phyloP scores from a whole-genome alignment of 257 asterid genomes.

The Ajuga chamaepitys region DNA sequence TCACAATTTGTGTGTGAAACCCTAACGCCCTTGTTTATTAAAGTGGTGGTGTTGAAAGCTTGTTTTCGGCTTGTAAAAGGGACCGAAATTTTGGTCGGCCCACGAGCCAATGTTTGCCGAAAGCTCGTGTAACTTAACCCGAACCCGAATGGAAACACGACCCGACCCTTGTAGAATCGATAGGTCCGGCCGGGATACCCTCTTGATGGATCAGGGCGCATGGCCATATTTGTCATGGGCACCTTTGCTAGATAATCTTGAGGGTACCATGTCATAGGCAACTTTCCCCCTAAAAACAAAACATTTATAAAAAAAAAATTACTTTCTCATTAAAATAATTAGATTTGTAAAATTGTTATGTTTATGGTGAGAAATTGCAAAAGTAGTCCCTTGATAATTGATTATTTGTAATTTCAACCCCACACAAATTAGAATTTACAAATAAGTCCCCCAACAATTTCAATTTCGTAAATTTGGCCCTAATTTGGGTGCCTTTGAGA shows the following conservation, averaged over 20 bases:
- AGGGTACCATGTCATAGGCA: conserved; percentile 96
- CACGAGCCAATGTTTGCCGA: conserved; percentile 38
- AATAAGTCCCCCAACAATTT: no score
- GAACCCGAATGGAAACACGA: conserved; percentile 67
- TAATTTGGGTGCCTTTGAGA: no score
- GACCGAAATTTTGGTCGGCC: conserved; percentile 46
- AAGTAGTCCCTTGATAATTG: no score
- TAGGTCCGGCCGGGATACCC: conserved; percentile 91
- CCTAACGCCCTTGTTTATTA: conserved; percentile 30
- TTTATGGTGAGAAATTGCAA: no score
- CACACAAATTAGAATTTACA: no score
- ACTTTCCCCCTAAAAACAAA: conserved; percentile 51
- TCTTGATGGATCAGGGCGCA: conserved; percentile 65
- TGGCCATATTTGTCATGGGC: conserved; percentile 75
- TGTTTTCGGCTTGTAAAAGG: conserved; percentile 17
- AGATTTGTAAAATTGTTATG: neutral
- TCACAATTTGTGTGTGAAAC: conserved; percentile 61
- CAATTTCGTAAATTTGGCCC: no score
- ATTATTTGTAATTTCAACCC: no score
- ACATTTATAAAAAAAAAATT: neutral
- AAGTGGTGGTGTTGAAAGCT: conserved; percentile 30
- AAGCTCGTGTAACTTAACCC: conserved; percentile 67
- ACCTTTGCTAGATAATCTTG: conserved; percentile 50
- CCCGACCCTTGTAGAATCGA: conserved; percentile 71
- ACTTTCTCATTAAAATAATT: neutral